These are phyloP conservation scores for Leptodermis oblonga DNA, from an alignment of 257 asterid genomes.

Conservation along the genomic window DNA sequence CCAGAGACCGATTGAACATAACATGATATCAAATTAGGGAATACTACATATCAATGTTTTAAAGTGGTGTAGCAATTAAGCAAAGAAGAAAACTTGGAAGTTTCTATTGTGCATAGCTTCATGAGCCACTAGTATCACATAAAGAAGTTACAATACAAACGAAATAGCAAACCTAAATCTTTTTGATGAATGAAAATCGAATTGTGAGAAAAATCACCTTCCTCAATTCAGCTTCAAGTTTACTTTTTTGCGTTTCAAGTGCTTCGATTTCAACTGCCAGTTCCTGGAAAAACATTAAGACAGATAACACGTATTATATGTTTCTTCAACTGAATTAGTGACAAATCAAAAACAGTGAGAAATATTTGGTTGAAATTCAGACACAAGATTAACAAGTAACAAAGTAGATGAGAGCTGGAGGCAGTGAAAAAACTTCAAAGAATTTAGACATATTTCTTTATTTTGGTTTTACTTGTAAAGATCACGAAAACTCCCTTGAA, in stretches of 20 bases:
- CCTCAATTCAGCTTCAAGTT: slow-evolving; percentile 68
- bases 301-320: not conserved
- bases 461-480: not conserved
- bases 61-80: not conserved
- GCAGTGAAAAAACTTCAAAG: not conserved
- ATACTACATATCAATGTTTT: not conserved
- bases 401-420: not conserved
- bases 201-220: slow-evolving; percentile 42
- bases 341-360: not conserved
- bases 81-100: not conserved
- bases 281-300: slow-evolving; percentile 49
- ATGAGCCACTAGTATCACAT: not conserved
- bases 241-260: slow-evolving; percentile 57
- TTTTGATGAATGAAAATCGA: slow-evolving; percentile 10
- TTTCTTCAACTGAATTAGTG: slow-evolving; percentile 2
- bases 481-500: not conserved
- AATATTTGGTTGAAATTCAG: not conserved
- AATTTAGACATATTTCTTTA: not conserved
- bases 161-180: not conserved
- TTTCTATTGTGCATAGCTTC: not conserved
- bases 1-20: slow-evolving; percentile 27
- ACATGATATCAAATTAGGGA: slow-evolving; percentile 1
- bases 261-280: slow-evolving; percentile 50
- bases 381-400: not conserved
- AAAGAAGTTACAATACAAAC: not conserved